Evolutionary conservation across 129 eudicot genomes (phyloP), one percentile per base, ranked within the genome.

Genomic region (Arctium lappa): DNA sequence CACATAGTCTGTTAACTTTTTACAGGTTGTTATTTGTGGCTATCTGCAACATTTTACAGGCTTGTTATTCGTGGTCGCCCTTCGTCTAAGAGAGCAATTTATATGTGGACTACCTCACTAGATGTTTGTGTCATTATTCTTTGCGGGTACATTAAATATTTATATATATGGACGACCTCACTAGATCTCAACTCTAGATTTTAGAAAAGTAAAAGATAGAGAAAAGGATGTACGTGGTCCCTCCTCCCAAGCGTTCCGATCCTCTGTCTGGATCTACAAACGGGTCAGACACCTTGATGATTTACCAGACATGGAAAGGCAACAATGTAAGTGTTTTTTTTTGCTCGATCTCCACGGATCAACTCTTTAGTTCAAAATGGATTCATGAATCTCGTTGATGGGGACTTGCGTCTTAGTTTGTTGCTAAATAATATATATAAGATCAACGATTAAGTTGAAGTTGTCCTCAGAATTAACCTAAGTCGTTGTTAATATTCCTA

Each of bases 231-330:
- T 93, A 93, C 76, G 98, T 91, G 84, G 98, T 89, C 81, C 97
- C 97, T 76, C 97, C 97, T 34, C 94, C 97, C 6, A 93, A 93
- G 84, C 86, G 86, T 42, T 82, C 94, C 8, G 97, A 93, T 91
- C 88, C 89, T 66, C 69, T 91, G 74, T 80, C 92, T 71, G 97
- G 94, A 79, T 91, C 95, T 80, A 73, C 83, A 7, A 53, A 72
- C 84, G 90, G 86, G 33, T 81, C 90, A 72, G 97, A 89, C 44
- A 85, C 63, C 77, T 81, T 93, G 77, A 85, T 89, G 86, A 79
- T 89, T 86, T 93, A 91, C 81, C 94, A 91, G 91, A 73, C 90
- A 56, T 93, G 98, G 98, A 91, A 93, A 87, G 98, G 99, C 82
- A 95, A 92, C 88, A 95, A 95, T 89, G 99, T 95, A 77, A 91